Percentiles rank a stretch among this genome's conserved stretches.
phyloP scores from a whole-genome alignment of 768 basidiomycete genomes.

The Dictyophora rubrovolvata region DNA sequence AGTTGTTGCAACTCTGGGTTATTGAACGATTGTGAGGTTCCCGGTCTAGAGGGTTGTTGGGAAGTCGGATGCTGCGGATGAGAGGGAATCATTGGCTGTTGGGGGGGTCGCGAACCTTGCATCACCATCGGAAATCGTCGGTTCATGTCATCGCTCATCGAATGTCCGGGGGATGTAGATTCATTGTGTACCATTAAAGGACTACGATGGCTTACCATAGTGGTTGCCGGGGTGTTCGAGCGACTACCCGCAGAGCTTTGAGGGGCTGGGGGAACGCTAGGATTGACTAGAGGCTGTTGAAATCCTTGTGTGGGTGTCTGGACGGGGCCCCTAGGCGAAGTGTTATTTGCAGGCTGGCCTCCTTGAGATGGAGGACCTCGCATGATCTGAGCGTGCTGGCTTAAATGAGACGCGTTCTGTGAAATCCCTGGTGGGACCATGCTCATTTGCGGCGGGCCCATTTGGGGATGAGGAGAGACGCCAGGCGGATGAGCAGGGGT shows the following conservation, averaged over 20 bases:
- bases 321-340: slow-evolving; percentile 24
- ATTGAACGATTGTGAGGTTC: background rate
- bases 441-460: slow-evolving; percentile 31
- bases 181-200: slow-evolving; percentile 45
- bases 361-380: slow-evolving; percentile 13
- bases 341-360: background rate
- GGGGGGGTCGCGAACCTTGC: slow-evolving; percentile 12
- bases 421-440: slow-evolving; percentile 28
- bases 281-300: slow-evolving; percentile 22
- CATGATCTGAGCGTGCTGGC: slow-evolving; percentile 36
- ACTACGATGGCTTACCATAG: slow-evolving; percentile 42
- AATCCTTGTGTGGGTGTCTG: slow-evolving; percentile 33
- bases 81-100: slow-evolving; percentile 14
- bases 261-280: background rate
- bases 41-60: background rate
- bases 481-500: slow-evolving; percentile 38
- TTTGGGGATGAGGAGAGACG: slow-evolving; percentile 16
- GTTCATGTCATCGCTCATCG: slow-evolving; percentile 2
- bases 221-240: slow-evolving; percentile 39
- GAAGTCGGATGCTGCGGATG: background rate
- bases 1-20: slow-evolving; percentile 13
- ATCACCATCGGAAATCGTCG: slow-evolving; percentile 12
- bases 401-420: slow-evolving; percentile 35
- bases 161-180: slow-evolving; percentile 21
- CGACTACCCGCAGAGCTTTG: slow-evolving; percentile 49